Percentiles rank a stretch among this genome's conserved stretches.
Conservation (phyloP, 768 basidiomycete genomes). For the Lyophyllum decastes region DNA sequence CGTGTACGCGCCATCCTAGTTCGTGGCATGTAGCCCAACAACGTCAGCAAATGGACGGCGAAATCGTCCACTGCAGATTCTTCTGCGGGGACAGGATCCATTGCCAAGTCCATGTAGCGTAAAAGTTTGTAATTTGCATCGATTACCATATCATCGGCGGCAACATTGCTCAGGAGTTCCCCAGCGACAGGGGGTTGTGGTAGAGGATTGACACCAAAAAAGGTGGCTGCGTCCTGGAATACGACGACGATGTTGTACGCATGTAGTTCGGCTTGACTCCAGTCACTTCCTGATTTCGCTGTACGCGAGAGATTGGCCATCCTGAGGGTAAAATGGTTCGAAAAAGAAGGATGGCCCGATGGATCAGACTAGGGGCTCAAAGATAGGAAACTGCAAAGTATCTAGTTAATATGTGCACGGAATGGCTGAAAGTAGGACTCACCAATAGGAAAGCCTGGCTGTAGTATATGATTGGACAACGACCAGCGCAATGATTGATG, state of each 20-base stretch:
- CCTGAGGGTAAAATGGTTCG: no score
- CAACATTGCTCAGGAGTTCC: not conserved
- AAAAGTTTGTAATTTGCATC: conserved; percentile 10
- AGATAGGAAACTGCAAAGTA: no score
- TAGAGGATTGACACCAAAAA: not conserved
- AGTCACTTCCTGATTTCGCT: not conserved
- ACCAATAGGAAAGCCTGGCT: no score
- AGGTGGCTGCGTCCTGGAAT: not conserved
- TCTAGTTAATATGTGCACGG: no score
- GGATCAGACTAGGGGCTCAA: no score
- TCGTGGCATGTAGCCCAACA: conserved; percentile 16
- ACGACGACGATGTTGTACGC: not conserved
- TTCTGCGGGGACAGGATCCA: conserved; percentile 12
- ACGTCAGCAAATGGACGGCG: conserved; percentile 23
- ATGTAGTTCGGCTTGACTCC: not conserved
- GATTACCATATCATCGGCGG: not conserved
- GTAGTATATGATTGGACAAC: no score
- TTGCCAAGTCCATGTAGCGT: conserved; percentile 25
- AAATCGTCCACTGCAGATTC: conserved; percentile 32
- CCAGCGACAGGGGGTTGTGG: not conserved
- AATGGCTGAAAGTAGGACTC: no score
- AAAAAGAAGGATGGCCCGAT: no score
- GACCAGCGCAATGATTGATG: no score
- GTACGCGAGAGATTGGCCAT: no score
- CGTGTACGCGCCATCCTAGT: conserved; percentile 17